Conservation (phyloP, 1,139 yeast species). For the Lodderomyces margitis region DNA sequence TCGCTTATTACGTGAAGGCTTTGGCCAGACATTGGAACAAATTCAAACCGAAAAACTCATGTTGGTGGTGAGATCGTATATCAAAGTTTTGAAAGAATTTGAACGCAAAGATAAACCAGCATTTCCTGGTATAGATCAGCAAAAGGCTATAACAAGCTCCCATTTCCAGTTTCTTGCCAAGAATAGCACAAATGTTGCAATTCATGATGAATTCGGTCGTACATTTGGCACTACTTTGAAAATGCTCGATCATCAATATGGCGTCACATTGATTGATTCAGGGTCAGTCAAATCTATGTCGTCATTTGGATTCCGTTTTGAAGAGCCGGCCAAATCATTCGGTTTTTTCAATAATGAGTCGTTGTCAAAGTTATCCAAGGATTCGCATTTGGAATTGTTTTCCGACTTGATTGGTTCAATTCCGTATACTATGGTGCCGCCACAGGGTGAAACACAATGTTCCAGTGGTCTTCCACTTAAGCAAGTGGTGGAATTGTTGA, state of each 20-base stretch:
- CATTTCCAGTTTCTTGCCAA: conserved; percentile 41
- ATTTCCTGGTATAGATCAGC: conserved; percentile 57
- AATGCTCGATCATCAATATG: conserved; percentile 61
- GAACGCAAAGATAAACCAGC: conserved; percentile 60
- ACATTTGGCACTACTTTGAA: conserved; percentile 57
- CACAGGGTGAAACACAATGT: conserved; percentile 24
- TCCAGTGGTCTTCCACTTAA: conserved; percentile 52
- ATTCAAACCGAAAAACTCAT: conserved; percentile 69
- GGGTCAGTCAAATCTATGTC: conserved; percentile 14
- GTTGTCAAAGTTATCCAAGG: conserved; percentile 29
- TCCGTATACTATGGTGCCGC: conserved; percentile 59
- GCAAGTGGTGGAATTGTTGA: conserved; percentile 67
- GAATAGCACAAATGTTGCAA: conserved; percentile 46
- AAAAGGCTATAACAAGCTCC: conserved; percentile 5
- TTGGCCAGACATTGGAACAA: conserved; percentile 56
- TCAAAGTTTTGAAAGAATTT: conserved; percentile 62
- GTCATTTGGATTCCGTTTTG: conserved; percentile 51
- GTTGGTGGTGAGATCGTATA: conserved; percentile 68
- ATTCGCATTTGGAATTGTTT: conserved; percentile 58
- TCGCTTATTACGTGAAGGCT: conserved; percentile 55
- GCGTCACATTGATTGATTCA: conserved; percentile 34
- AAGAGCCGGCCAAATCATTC: too few relatives aligned
- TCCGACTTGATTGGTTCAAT: conserved; percentile 65
- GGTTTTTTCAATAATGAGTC: conserved; percentile 43
- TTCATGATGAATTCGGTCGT: conserved; percentile 76